These are phyloP conservation scores for Bothriochloa decipiens DNA, from an alignment of 176 grass and related monocot genomes.

Conservation along the genomic window DNA sequence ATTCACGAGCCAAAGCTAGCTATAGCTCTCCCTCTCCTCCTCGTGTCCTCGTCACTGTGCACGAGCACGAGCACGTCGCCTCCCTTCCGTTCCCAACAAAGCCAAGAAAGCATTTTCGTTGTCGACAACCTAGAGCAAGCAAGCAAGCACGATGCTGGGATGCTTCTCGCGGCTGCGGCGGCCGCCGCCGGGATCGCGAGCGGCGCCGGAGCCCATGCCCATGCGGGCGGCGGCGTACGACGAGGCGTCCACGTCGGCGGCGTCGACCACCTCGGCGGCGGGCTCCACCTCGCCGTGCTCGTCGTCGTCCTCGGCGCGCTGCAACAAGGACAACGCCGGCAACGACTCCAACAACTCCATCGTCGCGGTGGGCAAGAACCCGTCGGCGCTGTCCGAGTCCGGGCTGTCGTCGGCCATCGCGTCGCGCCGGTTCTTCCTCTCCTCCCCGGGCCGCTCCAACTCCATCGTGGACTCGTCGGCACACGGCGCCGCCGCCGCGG, in stretches of 20 bases:
- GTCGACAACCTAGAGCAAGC: not conserved
- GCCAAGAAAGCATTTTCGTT: not conserved
- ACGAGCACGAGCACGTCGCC: not conserved
- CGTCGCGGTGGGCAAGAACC: conserved; percentile 34
- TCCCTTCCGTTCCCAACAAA: not conserved
- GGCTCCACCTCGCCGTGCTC: conserved; percentile 54
- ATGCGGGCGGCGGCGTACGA: conserved; percentile 27
- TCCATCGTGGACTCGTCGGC: conserved; percentile 77
- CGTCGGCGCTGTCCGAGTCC: conserved; percentile 44
- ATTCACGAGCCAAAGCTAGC: conserved; percentile 17
- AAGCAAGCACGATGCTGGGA: conserved; percentile 56
- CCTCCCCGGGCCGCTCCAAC: conserved; percentile 78
- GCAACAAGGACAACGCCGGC: conserved; percentile 40
- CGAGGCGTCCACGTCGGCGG: conserved; percentile 42
- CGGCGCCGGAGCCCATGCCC: conserved; percentile 32
- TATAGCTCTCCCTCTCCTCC: not conserved
- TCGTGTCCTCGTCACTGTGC: not conserved
- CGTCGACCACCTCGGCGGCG: conserved; percentile 37
- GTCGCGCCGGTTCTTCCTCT: conserved; percentile 86
- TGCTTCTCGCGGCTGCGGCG: conserved; percentile 80
- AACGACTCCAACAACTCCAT: not conserved
- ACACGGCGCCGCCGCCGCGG: conserved; percentile 14
- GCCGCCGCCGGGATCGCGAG: conserved; percentile 24
- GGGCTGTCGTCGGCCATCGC: conserved; percentile 87
- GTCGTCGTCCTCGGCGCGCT: conserved; percentile 51